Conservation (phyloP, 371 early-diverging fungal species). For the Batkoa obscura region DNA sequence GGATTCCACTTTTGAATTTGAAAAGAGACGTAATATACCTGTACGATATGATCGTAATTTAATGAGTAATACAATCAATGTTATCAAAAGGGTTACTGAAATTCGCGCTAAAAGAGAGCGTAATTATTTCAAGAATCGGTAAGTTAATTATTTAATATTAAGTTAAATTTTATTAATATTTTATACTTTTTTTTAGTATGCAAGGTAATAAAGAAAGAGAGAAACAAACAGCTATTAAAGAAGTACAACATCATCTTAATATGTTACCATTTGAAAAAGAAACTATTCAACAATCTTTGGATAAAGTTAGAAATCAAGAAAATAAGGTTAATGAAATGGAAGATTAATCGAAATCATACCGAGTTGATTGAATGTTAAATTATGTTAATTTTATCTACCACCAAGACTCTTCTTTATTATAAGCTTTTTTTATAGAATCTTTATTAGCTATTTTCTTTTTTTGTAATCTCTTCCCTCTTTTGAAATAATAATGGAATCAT, state of each 20-base stretch:
- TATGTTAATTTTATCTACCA: no score
- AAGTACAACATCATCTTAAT: conserved; percentile 70
- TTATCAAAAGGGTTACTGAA: conserved; percentile 89
- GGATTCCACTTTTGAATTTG: conserved; percentile 94
- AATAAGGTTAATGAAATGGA: background rate
- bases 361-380: no score
- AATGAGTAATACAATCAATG: conserved; percentile 86
- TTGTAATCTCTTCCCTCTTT: no score
- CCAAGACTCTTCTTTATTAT: no score
- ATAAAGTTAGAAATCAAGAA: conserved; percentile 19
- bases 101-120: conserved; percentile 80
- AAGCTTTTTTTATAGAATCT: no score
- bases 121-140: conserved; percentile 66
- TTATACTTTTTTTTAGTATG: conserved; percentile 20
- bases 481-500: no score
- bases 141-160: background rate
- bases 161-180: background rate
- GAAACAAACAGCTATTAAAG: conserved; percentile 43
- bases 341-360: no score
- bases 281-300: conserved; percentile 29
- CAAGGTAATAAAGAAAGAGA: conserved; percentile 58
- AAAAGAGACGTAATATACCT: conserved; percentile 93
- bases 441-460: no score
- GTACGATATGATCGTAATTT: conserved; percentile 90
- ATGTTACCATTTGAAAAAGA: conserved; percentile 46